A percentile compares a stretch with the other conserved stretches of the same genome.
These are phyloP conservation scores for Penicillium dipodomyicola DNA, from an alignment of 495 filamentous ascomycete genomes.

Conservation along the genomic window DNA sequence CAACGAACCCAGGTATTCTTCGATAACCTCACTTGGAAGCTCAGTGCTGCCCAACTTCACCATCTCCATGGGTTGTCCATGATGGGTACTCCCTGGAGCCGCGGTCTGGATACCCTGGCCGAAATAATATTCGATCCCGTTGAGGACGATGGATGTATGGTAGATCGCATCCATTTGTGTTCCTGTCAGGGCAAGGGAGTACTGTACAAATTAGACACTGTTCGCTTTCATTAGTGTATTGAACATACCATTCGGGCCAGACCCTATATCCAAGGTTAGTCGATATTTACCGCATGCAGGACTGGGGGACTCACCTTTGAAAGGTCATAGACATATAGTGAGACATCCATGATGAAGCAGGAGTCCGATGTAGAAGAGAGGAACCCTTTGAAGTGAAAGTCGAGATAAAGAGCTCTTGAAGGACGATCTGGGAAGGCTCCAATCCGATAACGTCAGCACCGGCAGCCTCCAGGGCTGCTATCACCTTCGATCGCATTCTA, in stretches of 20 bases:
- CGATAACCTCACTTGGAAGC: constrained; percentile 76
- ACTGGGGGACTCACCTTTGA: constrained; percentile 57
- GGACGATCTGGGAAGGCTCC: constrained; percentile 25
- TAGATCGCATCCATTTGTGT: constrained; percentile 86
- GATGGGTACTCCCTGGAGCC: constrained; percentile 73
- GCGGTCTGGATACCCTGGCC: constrained; percentile 78
- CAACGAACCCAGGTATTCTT: constrained; percentile 85
- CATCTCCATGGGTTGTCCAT: constrained; percentile 78
- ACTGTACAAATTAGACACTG: constrained; percentile 24
- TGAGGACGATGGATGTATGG: constrained; percentile 83
- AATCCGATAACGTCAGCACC: constrained; percentile 41
- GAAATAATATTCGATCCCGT: constrained; percentile 73
- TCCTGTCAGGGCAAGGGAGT: constrained; percentile 53
- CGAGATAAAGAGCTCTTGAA: constrained; percentile 18
- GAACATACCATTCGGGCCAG: constrained; percentile 47
- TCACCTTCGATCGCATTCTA: constrained; percentile 25
- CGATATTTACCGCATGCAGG: background rate
- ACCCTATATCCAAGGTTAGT: constrained; percentile 22
- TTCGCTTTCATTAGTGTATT: constrained; percentile 1
- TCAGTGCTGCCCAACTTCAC: constrained; percentile 72
- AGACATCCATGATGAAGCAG: constrained; percentile 66
- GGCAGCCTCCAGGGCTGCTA: constrained; percentile 16
- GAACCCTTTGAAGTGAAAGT: background rate
- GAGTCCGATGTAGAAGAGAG: background rate
- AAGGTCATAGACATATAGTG: constrained; percentile 92